A percentile compares a stretch with the other conserved stretches of the same genome.
These are phyloP conservation scores for Exophiala calicioides DNA, from an alignment of 2,329 filamentous ascomycete genomes.

Conservation along the genomic window DNA sequence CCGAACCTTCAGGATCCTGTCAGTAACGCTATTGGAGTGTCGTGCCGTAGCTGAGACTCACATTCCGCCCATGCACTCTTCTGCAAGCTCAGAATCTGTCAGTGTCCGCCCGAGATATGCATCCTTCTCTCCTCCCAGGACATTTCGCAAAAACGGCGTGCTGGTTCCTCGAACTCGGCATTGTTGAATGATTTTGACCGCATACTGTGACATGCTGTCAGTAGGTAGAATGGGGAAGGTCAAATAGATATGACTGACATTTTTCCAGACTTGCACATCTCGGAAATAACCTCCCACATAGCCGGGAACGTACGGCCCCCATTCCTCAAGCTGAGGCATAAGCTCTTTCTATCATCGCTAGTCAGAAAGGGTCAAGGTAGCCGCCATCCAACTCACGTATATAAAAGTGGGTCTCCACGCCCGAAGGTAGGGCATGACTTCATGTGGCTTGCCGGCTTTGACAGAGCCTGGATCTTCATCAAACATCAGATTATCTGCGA, in stretches of 20 bases:
- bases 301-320: conserved; percentile 14
- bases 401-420: conserved; percentile 18
- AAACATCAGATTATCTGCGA: conserved; percentile 19
- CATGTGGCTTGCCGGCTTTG: conserved; percentile 3
- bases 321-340: conserved; percentile 13
- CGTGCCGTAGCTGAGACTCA: background rate
- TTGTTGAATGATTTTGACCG: conserved; percentile 5
- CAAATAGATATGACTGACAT: background rate
- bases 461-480: conserved; percentile 18
- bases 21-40: background rate
- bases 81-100: conserved; percentile 13
- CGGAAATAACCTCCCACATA: conserved; percentile 14
- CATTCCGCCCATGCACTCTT: conserved; percentile 22
- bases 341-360: conserved; percentile 18
- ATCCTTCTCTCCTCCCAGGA: conserved; percentile 5
- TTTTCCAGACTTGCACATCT: conserved; percentile 9
- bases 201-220: background rate
- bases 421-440: conserved; percentile 13
- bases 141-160: conserved; percentile 11
- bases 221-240: background rate
- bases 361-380: too few species aligned
- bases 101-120: conserved; percentile 11
- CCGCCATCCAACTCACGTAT: conserved; percentile 13
- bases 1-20: conserved; percentile 7
- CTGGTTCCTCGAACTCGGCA: conserved; percentile 6